These are phyloP conservation scores for Penicillium alfredii DNA, from an alignment of 495 filamentous ascomycete species.

Conservation along the genomic window DNA sequence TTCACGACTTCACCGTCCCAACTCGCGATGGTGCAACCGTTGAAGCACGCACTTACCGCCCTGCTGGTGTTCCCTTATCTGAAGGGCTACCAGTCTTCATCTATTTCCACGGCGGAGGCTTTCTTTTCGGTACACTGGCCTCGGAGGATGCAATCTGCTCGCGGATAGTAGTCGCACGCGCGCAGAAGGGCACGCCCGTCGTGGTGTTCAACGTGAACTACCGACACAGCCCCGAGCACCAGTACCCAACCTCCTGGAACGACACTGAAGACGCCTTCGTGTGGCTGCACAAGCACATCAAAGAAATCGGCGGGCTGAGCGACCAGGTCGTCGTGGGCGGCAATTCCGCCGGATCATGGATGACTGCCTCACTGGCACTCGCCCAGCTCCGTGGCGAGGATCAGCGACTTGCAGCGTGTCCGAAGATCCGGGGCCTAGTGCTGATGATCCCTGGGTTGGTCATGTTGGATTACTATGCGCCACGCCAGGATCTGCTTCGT, in stretches of 20 bases:
- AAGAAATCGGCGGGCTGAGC: slow-evolving; percentile 27
- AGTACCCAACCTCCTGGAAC: slow-evolving; percentile 38
- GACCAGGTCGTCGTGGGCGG: slow-evolving; percentile 41
- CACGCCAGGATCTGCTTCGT: slow-evolving; percentile 27
- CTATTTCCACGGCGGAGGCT: slow-evolving; percentile 48
- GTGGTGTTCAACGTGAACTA: slow-evolving; percentile 44
- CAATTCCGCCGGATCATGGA: slow-evolving; percentile 40
- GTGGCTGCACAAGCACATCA: slow-evolving; percentile 37
- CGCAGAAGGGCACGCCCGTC: slow-evolving; percentile 13
- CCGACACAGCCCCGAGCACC: slow-evolving; percentile 41
- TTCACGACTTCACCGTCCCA: slow-evolving; percentile 28
- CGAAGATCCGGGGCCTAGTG: slow-evolving; percentile 35
- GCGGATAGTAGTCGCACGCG: slow-evolving; percentile 28
- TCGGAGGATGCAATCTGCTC: slow-evolving; percentile 45
- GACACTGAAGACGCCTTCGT: slow-evolving; percentile 44
- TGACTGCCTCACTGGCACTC: slow-evolving; percentile 39
- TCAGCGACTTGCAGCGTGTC: slow-evolving; percentile 17
- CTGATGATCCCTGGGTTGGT: slow-evolving; percentile 40
- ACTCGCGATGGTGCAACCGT: slow-evolving; percentile 37
- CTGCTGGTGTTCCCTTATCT: slow-evolving; percentile 14
- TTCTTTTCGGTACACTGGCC: slow-evolving; percentile 37
- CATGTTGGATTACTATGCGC: slow-evolving; percentile 25
- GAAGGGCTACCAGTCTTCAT: slow-evolving; percentile 39
- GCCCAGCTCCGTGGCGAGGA: slow-evolving; percentile 21
- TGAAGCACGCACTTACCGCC: slow-evolving; percentile 41